Evolutionary conservation across 108 stramenopile genomes (phyloP).

Genomic region (Cyclotella choctawhatcheeana): DNA sequence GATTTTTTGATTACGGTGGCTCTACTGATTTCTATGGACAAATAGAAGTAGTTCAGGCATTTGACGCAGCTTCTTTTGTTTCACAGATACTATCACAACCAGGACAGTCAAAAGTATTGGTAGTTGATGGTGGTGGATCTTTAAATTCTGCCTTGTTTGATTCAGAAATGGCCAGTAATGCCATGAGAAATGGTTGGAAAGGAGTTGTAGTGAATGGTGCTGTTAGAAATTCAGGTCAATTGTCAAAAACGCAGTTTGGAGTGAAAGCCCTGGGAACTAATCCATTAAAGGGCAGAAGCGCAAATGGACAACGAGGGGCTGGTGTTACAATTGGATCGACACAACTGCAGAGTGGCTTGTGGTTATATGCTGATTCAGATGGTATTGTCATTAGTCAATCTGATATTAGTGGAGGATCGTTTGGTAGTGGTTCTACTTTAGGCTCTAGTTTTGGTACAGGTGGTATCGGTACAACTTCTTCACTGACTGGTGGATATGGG

Average conservation of each 20-base stretch:
- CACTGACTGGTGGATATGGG: conserved; percentile 16
- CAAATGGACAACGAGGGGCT: conserved; percentile 32
- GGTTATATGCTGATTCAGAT: conserved; percentile 41
- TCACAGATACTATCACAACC: conserved; percentile 46
- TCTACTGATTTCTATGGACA: conserved; percentile 33
- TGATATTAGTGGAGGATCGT: conserved; percentile 41
- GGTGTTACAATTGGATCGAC: conserved; percentile 2
- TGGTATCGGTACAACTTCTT: conserved; percentile 10
- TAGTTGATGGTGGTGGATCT: conserved; percentile 55
- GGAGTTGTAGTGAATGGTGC: conserved; percentile 76
- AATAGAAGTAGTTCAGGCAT: conserved; percentile 51
- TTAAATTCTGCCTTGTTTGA: conserved; percentile 45
- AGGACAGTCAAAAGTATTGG: conserved; percentile 43
- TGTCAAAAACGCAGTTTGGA: conserved; percentile 54
- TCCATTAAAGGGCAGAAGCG: conserved; percentile 48
- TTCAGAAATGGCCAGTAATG: conserved; percentile 38
- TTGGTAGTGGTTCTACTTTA: conserved; percentile 26
- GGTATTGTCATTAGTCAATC: conserved; percentile 40
- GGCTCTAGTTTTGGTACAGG: conserved; percentile 15
- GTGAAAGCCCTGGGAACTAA: conserved; percentile 74
- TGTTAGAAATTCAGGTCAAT: conserved; percentile 65
- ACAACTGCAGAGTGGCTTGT: conserved; percentile 20
- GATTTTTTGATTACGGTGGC: conserved; percentile 43
- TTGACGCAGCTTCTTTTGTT: conserved; percentile 38
- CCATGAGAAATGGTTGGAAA: conserved; percentile 57